phyloP scores from a whole-genome alignment of 208 protist species.

The Trypanosoma mega region DNA sequence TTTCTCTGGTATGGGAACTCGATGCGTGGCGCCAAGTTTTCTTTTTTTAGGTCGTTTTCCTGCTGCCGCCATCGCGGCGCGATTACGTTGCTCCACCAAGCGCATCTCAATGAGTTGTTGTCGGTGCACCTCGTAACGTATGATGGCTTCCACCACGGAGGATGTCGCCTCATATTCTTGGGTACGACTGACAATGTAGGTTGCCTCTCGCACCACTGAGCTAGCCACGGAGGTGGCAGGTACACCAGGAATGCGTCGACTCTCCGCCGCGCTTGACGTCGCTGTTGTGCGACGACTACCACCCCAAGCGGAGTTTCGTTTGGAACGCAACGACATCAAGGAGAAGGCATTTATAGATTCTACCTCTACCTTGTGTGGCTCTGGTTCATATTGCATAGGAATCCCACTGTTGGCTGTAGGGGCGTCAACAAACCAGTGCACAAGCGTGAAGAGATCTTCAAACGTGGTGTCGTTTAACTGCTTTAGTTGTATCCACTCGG shows the following conservation, averaged over 20 bases:
- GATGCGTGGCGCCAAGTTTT: neutral
- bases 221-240: neutral
- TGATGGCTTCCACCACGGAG: constrained; percentile 53
- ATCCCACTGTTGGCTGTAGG: constrained; percentile 71
- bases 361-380: too few relatives aligned
- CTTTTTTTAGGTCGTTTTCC: constrained; percentile 5
- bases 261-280: constrained; percentile 1
- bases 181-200: constrained; percentile 34
- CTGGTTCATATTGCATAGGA: constrained; percentile 32
- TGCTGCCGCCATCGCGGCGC: neutral
- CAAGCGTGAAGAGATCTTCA: constrained; percentile 73
- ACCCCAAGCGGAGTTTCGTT: neutral
- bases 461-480: constrained; percentile 68
- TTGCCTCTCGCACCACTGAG: constrained; percentile 7
- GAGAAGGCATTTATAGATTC: too few relatives aligned
- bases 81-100: constrained; percentile 7
- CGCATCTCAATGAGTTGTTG: constrained; percentile 17
- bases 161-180: constrained; percentile 38
- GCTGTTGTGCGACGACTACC: too few relatives aligned
- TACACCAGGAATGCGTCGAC: neutral
- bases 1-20: neutral
- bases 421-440: constrained; percentile 77
- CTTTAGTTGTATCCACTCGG: constrained; percentile 27
- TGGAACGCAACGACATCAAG: neutral
- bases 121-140: constrained; percentile 37